Base-by-base conservation (phyloP, 2,329 filamentous ascomycete genomes). In the Xylariaceae sp. region DNA sequence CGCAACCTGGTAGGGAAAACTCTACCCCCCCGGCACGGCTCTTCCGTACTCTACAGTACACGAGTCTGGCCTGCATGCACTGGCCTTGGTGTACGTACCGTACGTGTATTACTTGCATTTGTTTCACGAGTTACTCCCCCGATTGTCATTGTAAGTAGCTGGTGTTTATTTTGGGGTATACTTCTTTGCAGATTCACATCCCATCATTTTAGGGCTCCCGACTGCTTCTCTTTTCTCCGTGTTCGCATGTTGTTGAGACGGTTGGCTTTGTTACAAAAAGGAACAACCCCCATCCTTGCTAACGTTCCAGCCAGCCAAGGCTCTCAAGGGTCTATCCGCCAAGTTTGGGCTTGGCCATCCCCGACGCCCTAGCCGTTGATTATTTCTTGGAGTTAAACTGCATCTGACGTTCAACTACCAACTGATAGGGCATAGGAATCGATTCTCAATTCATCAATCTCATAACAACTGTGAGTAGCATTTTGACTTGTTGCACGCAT, bases 301-400 rank as follows among this genome's bases (percentile, higher is more conserved):
- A 50, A 62, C 60, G 56, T 57, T 63, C 55, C 48, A 58, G 21
- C 58, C 50, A 48, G 37, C 59, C 60, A 56, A 59, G 58, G n/a
- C n/a, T 55, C 28, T 62, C 64, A 43, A 43, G 45, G 36, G 52
- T 50, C 45, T 55, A 40, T 19, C 44, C 34, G 45, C 50, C 51
- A 54, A 43, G 44, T 54, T 53, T 45, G 36, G 41, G 41, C 31
- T 26, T 51, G 54, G 59, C 63, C 58, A 64, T 58, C n/a, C 59
- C 60, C 65, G 58, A 62, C 51, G 51, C 56, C 57, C 53, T 48
- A 61, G 44, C 55, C 60, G 56, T 63, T 60, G 48, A 64, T 65
- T 56, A 43, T 37, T 44, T 40, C 33, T 34, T 54, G 58, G 48
- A 64, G 51, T 60, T 60, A 50, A 57, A 52, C 58, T 41, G 48